Evolutionary conservation across 148 eudicot species (phyloP), one percentile per base, ranked within the genome.

Genomic region (Euryodendron excelsum): DNA sequence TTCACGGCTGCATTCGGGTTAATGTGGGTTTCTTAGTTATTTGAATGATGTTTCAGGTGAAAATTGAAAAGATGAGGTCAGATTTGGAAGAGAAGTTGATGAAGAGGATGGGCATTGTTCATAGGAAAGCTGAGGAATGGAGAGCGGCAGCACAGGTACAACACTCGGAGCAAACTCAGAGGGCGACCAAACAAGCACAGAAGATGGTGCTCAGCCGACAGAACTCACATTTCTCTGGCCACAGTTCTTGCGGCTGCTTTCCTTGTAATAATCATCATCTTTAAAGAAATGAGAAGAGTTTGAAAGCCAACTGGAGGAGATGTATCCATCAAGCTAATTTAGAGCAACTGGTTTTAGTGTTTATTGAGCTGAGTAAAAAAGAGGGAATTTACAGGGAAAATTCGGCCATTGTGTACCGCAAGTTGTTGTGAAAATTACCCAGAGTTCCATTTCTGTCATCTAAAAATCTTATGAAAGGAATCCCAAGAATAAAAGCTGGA

Each of bases 111-210:
- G 87, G 87, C 3, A 82, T 75, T 66, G 97, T 94, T 74, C 86
- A 91, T 61, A 82, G 91, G 50, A 94, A 87, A 82, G 93, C 97
- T 0, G 97, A 94, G 80, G 97, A 92, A 64, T 89, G 91, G 95
- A 86, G 93, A 78, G 88, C 80, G 27, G 77, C 77, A 18, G 97
- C 98, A 0, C 93, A 86, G 74, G 59, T 85, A 23, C 91, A 90
- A 69, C 96, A 93, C 78, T 82, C 84, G 8, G 92, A 87, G 33
- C 95, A 92, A 76, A 85, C 84, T 3, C 71, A 83, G 69, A 91
- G 70, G 78, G 88, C 87, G 0, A 74, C 82, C 0, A 86, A 84
- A 53, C 87, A 91, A 30, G 82, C 89, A 3, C 88, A 71, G 63
- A 94, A 89, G 85, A 81, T 79, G 28, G 62, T 84, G 78, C n/a